Conservation (phyloP, 2,329 filamentous ascomycete genomes). For the Corniculantispora saksenae region DNA sequence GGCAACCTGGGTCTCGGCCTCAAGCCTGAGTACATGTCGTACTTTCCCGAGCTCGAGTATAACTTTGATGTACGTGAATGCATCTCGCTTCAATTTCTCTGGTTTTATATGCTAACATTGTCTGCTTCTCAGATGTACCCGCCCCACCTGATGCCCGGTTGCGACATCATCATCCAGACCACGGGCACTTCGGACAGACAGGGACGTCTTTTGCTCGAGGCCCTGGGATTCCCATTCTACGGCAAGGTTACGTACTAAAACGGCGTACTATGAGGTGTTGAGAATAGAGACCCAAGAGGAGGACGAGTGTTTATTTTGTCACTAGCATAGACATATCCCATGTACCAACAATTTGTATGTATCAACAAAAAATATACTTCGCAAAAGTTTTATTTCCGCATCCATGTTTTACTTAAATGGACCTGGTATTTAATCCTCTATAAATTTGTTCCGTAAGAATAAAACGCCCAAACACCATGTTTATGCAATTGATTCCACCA, state of each 20-base stretch:
- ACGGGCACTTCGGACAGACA: constrained; percentile 83
- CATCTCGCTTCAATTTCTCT: too few relatives aligned
- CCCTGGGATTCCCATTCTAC: constrained; percentile 66
- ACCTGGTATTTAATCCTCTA: not conserved
- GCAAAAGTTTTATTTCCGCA: not conserved
- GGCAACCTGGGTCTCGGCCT: constrained; percentile 89
- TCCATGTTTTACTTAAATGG: not conserved
- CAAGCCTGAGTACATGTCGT: constrained; percentile 69
- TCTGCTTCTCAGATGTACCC: constrained; percentile 53
- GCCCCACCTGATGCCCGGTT: constrained; percentile 77
- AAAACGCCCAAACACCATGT: constrained; percentile 37
- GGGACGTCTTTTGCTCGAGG: constrained; percentile 67
- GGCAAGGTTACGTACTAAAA: constrained; percentile 62
- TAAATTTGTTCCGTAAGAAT: not conserved
- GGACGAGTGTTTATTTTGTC: constrained; percentile 22
- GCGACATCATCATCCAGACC: constrained; percentile 81
- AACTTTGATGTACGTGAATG: constrained; percentile 95
- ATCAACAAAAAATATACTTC: constrained; percentile 13
- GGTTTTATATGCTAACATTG: constrained; percentile 18
- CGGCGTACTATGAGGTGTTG: not conserved
- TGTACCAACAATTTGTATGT: constrained; percentile 21
- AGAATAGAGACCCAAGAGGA: not conserved
- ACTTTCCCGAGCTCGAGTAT: constrained; percentile 92
- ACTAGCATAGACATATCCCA: constrained; percentile 22
- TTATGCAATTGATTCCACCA: constrained; percentile 30